Evolutionary conservation across 805 yeast genomes (phyloP), one percentile per base, ranked within the genome.

Genomic region (Helenozyma rhizophorensis): DNA sequence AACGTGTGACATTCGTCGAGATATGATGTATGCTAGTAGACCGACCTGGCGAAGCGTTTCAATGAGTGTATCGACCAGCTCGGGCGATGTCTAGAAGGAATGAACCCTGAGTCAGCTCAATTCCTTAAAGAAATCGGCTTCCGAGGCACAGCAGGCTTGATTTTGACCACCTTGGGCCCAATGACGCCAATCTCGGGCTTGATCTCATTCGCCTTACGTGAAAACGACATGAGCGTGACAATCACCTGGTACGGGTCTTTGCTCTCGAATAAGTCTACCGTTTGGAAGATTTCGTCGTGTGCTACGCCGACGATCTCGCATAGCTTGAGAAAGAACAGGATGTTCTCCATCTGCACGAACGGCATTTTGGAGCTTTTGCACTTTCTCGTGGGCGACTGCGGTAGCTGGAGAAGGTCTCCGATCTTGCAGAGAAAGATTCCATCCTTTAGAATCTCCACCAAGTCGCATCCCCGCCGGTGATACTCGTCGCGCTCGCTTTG

Each of bases 291-390:
- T 53, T 86, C 95, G 51, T 83, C 88, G 43, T 83, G 82, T 5
- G 88, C 85, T 2, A 86, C 78, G 2, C 90, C 90, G 32, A 78
- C 64, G 4, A 52, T 33, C 42, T 78, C 74, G 30, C 87, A 78
- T 34, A 80, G 76, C 5, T 67, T 59, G 23, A 86, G 60, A 49
- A 86, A 86, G 42, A 75, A 74, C 30, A 86, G 76, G 21, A 86
- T 84, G 49, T 85, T 85, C 50, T 86, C 95, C 96, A 86, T 86
- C 58, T 80, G 76, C 12, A 61, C 55, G 35, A 85, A 86, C 2
- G 94, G 90, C 80, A 84, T 78, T 32, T 67, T 65, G 9, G 86
- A 75, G 30, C 66, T 67, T 51, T 81, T 84, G 53, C 56, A 78
- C 40, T 68, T 73, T 3, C 65, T 52, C 2, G 61, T 47, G 2